Evolutionary conservation across 2,329 filamentous ascomycete genomes (phyloP).

Genomic region (Epichloe hybrida): DNA sequence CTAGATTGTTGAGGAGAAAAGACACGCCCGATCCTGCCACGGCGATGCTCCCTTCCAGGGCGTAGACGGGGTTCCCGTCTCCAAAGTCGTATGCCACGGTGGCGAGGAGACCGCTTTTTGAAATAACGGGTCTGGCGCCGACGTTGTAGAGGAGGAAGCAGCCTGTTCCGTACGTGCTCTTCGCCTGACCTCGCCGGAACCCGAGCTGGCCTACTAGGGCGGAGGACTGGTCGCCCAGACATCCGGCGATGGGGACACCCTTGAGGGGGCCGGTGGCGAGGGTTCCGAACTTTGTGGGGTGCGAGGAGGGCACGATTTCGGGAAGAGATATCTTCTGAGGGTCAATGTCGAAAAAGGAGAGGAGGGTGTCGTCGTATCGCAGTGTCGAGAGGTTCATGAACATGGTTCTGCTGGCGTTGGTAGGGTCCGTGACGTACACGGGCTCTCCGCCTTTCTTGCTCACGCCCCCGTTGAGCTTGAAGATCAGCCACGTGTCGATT

Average conservation of each 20-base stretch:
- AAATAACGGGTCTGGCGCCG: slow-evolving; percentile 72
- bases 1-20: slow-evolving; percentile 51
- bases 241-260: slow-evolving; percentile 66
- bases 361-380: slow-evolving; percentile 63
- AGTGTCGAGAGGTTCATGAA: slow-evolving; percentile 80
- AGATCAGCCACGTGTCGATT: too few relatives aligned
- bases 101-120: slow-evolving; percentile 67
- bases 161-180: slow-evolving; percentile 85
- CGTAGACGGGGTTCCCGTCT: slow-evolving; percentile 53
- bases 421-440: slow-evolving; percentile 62
- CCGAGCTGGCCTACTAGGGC: slow-evolving; percentile 77
- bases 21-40: slow-evolving; percentile 73
- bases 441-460: too few relatives aligned
- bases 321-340: too few relatives aligned
- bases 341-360: slow-evolving; percentile 64
- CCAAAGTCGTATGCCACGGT: slow-evolving; percentile 80
- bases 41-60: slow-evolving; percentile 71
- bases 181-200: slow-evolving; percentile 68
- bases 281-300: too few relatives aligned
- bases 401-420: slow-evolving; percentile 85
- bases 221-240: slow-evolving; percentile 75
- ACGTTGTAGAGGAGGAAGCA: slow-evolving; percentile 87
- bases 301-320: too few relatives aligned
- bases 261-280: slow-evolving; percentile 23
- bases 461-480: too few relatives aligned